These are phyloP conservation scores for Trypanosoma brucei DNA, from an alignment of 208 protist species.

Conservation along the genomic window DNA sequence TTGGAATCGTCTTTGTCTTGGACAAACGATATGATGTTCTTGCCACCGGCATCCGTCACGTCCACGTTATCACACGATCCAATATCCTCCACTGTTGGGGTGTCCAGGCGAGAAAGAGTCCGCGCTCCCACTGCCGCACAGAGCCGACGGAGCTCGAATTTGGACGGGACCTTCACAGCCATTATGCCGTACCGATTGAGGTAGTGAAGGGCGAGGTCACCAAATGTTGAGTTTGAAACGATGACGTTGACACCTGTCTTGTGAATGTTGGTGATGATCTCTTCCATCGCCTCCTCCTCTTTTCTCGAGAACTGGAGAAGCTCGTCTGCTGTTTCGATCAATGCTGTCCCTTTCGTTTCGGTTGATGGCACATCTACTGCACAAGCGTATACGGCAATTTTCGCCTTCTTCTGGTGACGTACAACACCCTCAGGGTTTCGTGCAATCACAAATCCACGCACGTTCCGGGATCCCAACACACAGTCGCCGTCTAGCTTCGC, in stretches of 20 bases:
- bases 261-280: slow-evolving; percentile 95
- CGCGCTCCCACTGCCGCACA: slow-evolving; percentile 96
- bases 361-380: slow-evolving; percentile 95
- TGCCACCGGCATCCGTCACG: slow-evolving; percentile 95
- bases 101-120: slow-evolving; percentile 89
- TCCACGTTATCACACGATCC: slow-evolving; percentile 94
- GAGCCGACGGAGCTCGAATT: slow-evolving; percentile 98
- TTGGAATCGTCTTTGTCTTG: slow-evolving; percentile 91
- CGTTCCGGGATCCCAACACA: slow-evolving; percentile 89
- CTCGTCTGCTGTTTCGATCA: slow-evolving; percentile 97
- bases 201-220: slow-evolving; percentile 99
- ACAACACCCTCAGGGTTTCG: slow-evolving; percentile 89
- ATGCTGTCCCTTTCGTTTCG: slow-evolving; percentile 98
- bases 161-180: slow-evolving; percentile 97
- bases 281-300: slow-evolving; percentile 97
- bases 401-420: slow-evolving; percentile 94
- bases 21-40: slow-evolving; percentile 93
- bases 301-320: slow-evolving; percentile 95
- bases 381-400: slow-evolving; percentile 98
- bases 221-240: slow-evolving; percentile 96
- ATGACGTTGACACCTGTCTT: slow-evolving; percentile 97
- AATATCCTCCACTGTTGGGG: slow-evolving; percentile 93
- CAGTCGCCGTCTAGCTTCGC: slow-evolving; percentile 97
- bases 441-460: slow-evolving; percentile 97
- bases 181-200: slow-evolving; percentile 98